A percentile compares a stretch with the other conserved stretches of the same genome.
phyloP scores from a whole-genome alignment of 2,329 filamentous ascomycete genomes.

The Blastomyces silverae region DNA sequence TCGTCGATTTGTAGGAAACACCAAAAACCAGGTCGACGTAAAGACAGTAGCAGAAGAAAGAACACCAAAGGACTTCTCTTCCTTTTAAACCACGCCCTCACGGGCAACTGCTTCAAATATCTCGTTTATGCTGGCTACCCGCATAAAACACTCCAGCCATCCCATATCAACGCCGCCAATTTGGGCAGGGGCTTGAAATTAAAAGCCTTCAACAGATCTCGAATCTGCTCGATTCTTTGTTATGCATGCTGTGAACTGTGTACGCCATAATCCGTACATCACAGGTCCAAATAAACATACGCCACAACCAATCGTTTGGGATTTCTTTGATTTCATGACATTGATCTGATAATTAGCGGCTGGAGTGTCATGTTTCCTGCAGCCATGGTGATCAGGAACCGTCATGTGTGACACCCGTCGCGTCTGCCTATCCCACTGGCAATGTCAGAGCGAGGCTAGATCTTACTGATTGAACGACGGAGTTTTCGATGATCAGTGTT shows the following conservation, averaged over 20 bases:
- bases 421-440: not conserved
- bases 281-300: not conserved
- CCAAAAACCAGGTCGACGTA: not conserved
- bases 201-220: not conserved
- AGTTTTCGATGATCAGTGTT: not conserved
- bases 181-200: not conserved
- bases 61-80: not conserved
- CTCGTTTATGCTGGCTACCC: not conserved
- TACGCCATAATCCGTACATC: not conserved
- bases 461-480: not conserved
- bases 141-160: not conserved
- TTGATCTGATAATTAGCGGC: not conserved
- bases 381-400: not conserved
- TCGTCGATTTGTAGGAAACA: not conserved
- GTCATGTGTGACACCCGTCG: not conserved
- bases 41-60: not conserved
- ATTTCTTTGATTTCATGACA: not conserved
- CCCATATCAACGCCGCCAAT: not conserved
- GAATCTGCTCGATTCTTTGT: constrained; percentile 1
- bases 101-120: not conserved
- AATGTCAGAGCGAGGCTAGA: not conserved
- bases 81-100: not conserved
- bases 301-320: not conserved
- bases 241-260: not conserved
- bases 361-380: not conserved